These are phyloP conservation scores for Apiospora marii DNA, from an alignment of 2,329 filamentous ascomycete genomes.

Conservation along the genomic window DNA sequence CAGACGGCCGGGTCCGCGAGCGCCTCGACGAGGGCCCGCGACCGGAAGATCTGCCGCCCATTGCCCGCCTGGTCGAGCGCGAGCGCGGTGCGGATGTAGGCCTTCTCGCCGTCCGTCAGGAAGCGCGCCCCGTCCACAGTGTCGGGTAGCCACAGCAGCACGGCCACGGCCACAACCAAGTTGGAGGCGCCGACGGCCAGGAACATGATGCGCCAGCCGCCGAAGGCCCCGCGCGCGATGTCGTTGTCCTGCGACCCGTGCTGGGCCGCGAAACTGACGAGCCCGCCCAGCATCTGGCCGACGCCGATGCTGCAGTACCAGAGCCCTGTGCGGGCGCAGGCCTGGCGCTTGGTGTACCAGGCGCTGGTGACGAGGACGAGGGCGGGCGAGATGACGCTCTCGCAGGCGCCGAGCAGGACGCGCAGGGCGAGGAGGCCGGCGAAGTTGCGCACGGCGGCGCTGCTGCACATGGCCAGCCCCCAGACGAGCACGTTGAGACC, in stretches of 20 bases:
- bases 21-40: constrained; percentile 49
- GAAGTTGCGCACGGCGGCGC: constrained; percentile 68
- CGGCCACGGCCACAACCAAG: constrained; percentile 48
- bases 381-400: constrained; percentile 73
- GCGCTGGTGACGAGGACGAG: constrained; percentile 73
- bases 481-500: constrained; percentile 65
- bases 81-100: constrained; percentile 59
- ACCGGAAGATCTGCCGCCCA: constrained; percentile 60
- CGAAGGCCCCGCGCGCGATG: constrained; percentile 33
- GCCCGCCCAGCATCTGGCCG: constrained; percentile 59
- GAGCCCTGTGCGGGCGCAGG: constrained; percentile 67
- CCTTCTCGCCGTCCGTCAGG: constrained; percentile 49
- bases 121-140: constrained; percentile 54
- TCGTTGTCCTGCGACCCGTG: constrained; percentile 45
- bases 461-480: constrained; percentile 68
- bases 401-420: constrained; percentile 73
- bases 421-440: constrained; percentile 69
- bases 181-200: constrained; percentile 56
- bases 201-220: constrained; percentile 58
- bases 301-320: constrained; percentile 71
- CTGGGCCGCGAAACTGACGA: constrained; percentile 63
- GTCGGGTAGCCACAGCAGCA: constrained; percentile 56
- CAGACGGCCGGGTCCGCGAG: constrained; percentile 50
- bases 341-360: constrained; percentile 77
- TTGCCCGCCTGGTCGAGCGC: constrained; percentile 67